Evolutionary conservation across 805 yeast species (phyloP).

Genomic region (Saccharomyces jurei): DNA sequence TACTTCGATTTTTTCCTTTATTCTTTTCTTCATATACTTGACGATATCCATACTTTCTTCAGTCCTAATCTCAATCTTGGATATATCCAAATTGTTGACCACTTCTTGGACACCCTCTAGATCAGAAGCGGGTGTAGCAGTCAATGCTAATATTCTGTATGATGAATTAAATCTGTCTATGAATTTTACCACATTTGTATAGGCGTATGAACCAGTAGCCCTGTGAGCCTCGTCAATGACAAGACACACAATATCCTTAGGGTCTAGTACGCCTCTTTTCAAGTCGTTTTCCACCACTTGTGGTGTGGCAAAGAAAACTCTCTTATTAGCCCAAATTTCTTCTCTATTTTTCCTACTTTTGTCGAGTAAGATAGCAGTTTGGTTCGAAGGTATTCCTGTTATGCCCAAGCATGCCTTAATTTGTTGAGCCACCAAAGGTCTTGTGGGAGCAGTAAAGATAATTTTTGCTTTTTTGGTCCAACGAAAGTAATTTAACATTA

Average conservation of each 20-base stretch:
- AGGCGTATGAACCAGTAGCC: conserved; percentile 84
- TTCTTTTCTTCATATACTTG: conserved; percentile 68
- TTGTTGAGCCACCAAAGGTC: conserved; percentile 94
- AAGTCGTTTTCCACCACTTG: conserved; percentile 92
- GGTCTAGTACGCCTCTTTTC: conserved; percentile 63
- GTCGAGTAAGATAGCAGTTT: conserved; percentile 72
- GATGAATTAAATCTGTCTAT: conserved; percentile 54
- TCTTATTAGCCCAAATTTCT: conserved; percentile 66
- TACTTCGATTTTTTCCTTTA: conserved; percentile 51
- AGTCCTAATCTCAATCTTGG: conserved; percentile 76
- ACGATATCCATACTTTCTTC: conserved; percentile 74
- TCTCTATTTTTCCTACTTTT: conserved; percentile 51
- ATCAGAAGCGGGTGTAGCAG: conserved; percentile 93
- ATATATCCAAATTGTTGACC: conserved; percentile 61
- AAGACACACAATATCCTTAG: conserved; percentile 62
- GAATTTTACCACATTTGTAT: conserved; percentile 70
- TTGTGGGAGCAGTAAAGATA: conserved; percentile 93
- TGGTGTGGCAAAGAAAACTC: conserved; percentile 91
- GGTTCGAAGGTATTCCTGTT: conserved; percentile 70
- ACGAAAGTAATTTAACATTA: conserved; percentile 78
- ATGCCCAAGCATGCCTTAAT: conserved; percentile 84
- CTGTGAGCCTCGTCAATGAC: conserved; percentile 96
- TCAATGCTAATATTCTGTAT: conserved; percentile 72
- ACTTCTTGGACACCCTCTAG: conserved; percentile 84
- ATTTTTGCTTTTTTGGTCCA: conserved; percentile 80